Evolutionary conservation across 1,284 basidiomycete genomes (phyloP), one percentile per base, ranked within the genome.

Genomic region (Ceratobasidium sp.): DNA sequence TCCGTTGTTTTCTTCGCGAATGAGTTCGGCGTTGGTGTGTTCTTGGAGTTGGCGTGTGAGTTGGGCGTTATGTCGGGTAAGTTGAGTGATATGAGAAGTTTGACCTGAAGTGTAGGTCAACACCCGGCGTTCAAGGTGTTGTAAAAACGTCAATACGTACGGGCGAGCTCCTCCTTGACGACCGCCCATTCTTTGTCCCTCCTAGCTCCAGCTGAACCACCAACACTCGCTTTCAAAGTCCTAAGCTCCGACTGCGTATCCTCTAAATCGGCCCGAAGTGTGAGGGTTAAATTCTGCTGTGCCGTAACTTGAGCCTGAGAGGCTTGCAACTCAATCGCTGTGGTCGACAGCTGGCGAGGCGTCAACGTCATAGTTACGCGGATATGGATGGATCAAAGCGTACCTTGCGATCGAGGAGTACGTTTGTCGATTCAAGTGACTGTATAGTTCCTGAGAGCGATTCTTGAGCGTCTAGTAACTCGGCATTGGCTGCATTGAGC

Each of bases 1-100:
- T 0, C 89, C 87, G 12, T 90, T 87, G 81, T 94, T 94, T 84
- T 94, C 92, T 83, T 95, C 94, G 69, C 89, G 88, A 58, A 95
- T 83, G 0, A 95, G 90, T 80, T 94, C 93, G 12, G 92, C 84
- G 80, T 90, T 76, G 6, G 64, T 61, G 56, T 76, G 73, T 23
- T 63, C n/a, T 26, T 76, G 73, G 39, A 76, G 63, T 23, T 76
- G 73, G 20, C 73, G 73, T 44, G 73, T 76, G 39, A 76, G 73
- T 51, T 76, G 73, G 26, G 73, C 63, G 58, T 76, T 76, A 51
- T 66, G 61, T 42, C 73, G 73, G 6, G 61, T 67, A 26, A 76
- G 73, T 28, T 67, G 73, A 42, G 73, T 76, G 26, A 76, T 76
- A 23, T 76, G 73, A 28, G 73, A 76, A 40, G 73, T 76, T 55